Percentiles rank a stretch among this genome's conserved stretches.
Conservation (phyloP, 129 eudicot genomes). For the Calendula officinalis region DNA sequence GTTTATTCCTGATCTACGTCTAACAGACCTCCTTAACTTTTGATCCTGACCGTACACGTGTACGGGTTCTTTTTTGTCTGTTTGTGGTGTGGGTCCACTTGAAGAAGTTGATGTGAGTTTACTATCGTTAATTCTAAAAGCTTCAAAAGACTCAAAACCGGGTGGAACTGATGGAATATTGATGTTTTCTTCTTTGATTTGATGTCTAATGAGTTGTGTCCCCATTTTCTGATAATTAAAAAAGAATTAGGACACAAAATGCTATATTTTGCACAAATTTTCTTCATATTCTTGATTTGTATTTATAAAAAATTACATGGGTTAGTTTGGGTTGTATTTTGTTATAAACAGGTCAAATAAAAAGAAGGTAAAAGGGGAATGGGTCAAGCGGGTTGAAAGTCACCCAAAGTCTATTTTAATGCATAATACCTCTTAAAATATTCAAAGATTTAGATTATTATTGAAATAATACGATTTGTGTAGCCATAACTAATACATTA, state of each 20-base stretch:
- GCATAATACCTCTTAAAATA: background rate
- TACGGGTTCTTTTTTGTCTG: conserved; percentile 34
- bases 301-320: too few species aligned
- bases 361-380: background rate
- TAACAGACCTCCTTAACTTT: conserved; percentile 47
- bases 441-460: background rate
- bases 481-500: background rate
- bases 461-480: background rate
- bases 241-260: conserved; percentile 10
- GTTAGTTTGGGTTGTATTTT: background rate
- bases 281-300: background rate
- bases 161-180: conserved; percentile 81
- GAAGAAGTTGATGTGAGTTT: conserved; percentile 36
- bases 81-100: conserved; percentile 34
- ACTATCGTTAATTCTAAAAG: conserved; percentile 43
- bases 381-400: conserved; percentile 9
- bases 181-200: conserved; percentile 61
- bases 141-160: conserved; percentile 79
- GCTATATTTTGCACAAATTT: background rate
- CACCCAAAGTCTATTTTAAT: conserved; percentile 1
- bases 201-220: conserved; percentile 54
- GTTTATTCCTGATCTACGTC: conserved; percentile 58
- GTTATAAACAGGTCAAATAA: conserved; percentile 1
- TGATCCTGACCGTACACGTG: conserved; percentile 31
- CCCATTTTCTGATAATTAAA: conserved; percentile 45